Evolutionary conservation across 768 basidiomycete genomes (phyloP).

Genomic region (Podaxis sp.): DNA sequence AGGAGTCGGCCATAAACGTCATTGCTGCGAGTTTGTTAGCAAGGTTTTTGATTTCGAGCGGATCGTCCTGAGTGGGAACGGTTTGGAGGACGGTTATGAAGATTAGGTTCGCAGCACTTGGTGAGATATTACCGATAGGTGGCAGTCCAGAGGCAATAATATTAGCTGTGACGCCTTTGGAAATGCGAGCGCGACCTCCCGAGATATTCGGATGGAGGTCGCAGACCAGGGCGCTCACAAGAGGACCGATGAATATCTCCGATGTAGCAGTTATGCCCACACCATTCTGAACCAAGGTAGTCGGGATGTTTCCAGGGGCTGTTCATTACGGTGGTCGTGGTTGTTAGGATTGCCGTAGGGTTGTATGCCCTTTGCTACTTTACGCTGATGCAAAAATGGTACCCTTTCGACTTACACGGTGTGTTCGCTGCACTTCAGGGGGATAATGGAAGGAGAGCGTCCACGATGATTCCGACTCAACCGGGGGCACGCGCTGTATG

Average conservation of each 20-base stretch:
- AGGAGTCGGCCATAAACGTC: slow-evolving; percentile 10
- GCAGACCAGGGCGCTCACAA: not conserved
- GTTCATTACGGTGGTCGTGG: slow-evolving; percentile 1
- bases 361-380: slow-evolving; percentile 2
- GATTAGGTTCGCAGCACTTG: slow-evolving; percentile 9
- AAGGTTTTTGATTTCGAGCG: not conserved
- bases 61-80: not conserved
- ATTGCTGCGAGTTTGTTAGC: slow-evolving; percentile 8
- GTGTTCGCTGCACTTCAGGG: slow-evolving; percentile 1
- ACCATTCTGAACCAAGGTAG: not conserved
- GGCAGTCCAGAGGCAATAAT: slow-evolving; percentile 2
- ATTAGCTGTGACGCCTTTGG: not conserved
- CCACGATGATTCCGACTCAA: not conserved
- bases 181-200: not conserved
- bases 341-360: not conserved
- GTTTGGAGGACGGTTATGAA: slow-evolving; percentile 1
- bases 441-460: not conserved
- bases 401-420: slow-evolving; percentile 4
- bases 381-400: not conserved
- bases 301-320: not conserved
- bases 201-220: not conserved
- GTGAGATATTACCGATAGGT: slow-evolving; percentile 6
- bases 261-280: not conserved
- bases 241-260: not conserved
- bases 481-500: not conserved